Evolutionary conservation across 192 early-diverging fungal genomes (phyloP), one percentile per base, ranked within the genome.

Genomic region (Rhizophagus clarus): DNA sequence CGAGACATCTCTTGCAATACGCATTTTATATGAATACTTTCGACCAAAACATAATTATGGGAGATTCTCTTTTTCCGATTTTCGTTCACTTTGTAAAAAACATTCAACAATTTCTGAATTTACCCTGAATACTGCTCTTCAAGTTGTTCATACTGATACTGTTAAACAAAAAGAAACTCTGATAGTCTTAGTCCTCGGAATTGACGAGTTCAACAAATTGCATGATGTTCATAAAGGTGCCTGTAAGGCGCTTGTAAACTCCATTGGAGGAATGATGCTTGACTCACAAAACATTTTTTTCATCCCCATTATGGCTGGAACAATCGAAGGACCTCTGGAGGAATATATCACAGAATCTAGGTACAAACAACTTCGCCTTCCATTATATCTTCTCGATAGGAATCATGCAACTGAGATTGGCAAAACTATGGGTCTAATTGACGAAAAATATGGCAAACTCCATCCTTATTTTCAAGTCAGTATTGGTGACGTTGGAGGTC

Each of bases 281-380:
- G 63, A 24, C n/a, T 64, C 63, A 64, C 63, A 4, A 10, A 8
- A 24, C n/a, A 64, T 28, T 64, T 29, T 66, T 66, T 66, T 66
- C 26, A 68, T 68, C 34, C 66, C 66, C 17, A 68, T 68, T 34
- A 26, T 68, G 17, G 28, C 66, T 68, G 66, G 22, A 66, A 66
- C 22, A 66, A 66, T 66, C 6, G 63, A 66, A n/a, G 22, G 63
- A 66, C 63, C 63, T 31, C 11, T 66, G 2, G 63, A 66, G 10
- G 10, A 49, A 12, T 49, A 49, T 49, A 12, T 49, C 47, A 49
- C 10, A 49, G 47, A 49, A 49, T 49, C 47, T 49, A 49, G 6
- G 14, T 3, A 51, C 14, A 51, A 51, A 51, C 49, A 0, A 51
- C 14, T 51, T 51, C 15, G 49, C 12, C 3, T 51, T 17, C 49